Percentiles rank a stretch among this genome's conserved stretches.
These are phyloP conservation scores for Lonicera japonica DNA, from an alignment of 129 eudicot species.

Conservation along the genomic window DNA sequence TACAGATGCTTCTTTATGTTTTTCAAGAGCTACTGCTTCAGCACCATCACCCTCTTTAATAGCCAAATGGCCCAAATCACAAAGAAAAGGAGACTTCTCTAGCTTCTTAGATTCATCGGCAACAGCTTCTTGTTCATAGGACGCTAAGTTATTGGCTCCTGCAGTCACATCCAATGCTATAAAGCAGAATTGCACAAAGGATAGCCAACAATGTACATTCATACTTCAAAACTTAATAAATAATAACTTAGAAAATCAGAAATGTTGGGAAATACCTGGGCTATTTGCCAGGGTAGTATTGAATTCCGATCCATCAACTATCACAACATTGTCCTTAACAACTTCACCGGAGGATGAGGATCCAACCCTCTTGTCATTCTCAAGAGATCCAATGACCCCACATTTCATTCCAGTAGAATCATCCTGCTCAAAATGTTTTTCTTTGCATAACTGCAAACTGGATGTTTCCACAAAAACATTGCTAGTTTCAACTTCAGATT, in stretches of 20 bases:
- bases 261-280: slow-evolving; percentile 31
- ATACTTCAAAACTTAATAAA: not conserved
- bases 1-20: slow-evolving; percentile 11
- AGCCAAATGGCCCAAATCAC: slow-evolving; percentile 18
- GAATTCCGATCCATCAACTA: slow-evolving; percentile 24
- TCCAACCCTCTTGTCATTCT: too few species aligned
- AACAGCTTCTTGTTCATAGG: slow-evolving; percentile 17
- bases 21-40: slow-evolving; percentile 22
- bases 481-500: too few species aligned
- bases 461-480: slow-evolving; percentile 19
- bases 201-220: not conserved
- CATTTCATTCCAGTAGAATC: slow-evolving; percentile 22
- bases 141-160: slow-evolving; percentile 20
- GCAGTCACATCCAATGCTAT: slow-evolving; percentile 26
- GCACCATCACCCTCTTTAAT: slow-evolving; percentile 17
- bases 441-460: too few species aligned
- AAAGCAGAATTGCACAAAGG: slow-evolving; percentile 15
- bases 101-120: slow-evolving; percentile 25
- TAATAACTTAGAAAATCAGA: not conserved
- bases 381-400: too few species aligned
- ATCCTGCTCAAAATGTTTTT: too few species aligned
- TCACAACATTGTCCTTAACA: slow-evolving; percentile 21
- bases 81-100: slow-evolving; percentile 33
- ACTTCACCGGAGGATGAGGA: slow-evolving; percentile 20
- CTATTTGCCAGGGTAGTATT: slow-evolving; percentile 14